Evolutionary conservation across 192 early-diverging fungal genomes (phyloP), one percentile per base, ranked within the genome.

Genomic region (Coemansia sp.): DNA sequence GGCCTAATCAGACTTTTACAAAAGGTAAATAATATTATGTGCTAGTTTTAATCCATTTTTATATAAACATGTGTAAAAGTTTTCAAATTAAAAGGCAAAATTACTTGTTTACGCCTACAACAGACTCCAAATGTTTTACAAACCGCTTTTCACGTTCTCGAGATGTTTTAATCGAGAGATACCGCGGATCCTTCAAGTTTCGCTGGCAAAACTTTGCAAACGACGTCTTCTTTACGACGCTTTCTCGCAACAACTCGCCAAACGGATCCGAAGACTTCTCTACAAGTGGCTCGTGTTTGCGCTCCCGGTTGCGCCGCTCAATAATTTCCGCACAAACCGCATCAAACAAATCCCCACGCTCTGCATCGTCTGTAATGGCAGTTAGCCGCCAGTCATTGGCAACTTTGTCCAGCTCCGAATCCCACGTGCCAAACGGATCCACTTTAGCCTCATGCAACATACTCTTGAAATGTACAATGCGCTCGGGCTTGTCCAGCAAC

Each of bases 121-220:
- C 66, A 37, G 7, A 56, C n/a, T 71, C 77, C 3, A 81, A 3
- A 17, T 72, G 69, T 53, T 69, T 37, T 6, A 16, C 45, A 25
- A 81, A 81, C 31, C 66, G 65, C 69, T 69, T 72, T 49, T 81
- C 72, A 27, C 78, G 78, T 29, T 81, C 78, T 1, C 72, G 48
- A 3, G 78, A 81, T 10, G 78, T 74, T 59, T 74, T 74, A 23
- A 81, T 12, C 2, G 64, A 26, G 4, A 75, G 52, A 59, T 71
- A 81, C 10, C 78, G 59, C 48, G 72, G 72, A 12, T 81, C 78
- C 10, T 61, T 53, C 9, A 74, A 59, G 57, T 72, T 64, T 17
- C 59, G 58, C 35, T 75, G 72, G 57, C 78, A 81, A 49, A 81
- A 81, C 57, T 35, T 57, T 14, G 73, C 72, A 69, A 81, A 81